Evolutionary conservation across 306 rosid species (phyloP), one percentile per base, ranked within the genome.

Genomic region (Cicer chorassanicum): DNA sequence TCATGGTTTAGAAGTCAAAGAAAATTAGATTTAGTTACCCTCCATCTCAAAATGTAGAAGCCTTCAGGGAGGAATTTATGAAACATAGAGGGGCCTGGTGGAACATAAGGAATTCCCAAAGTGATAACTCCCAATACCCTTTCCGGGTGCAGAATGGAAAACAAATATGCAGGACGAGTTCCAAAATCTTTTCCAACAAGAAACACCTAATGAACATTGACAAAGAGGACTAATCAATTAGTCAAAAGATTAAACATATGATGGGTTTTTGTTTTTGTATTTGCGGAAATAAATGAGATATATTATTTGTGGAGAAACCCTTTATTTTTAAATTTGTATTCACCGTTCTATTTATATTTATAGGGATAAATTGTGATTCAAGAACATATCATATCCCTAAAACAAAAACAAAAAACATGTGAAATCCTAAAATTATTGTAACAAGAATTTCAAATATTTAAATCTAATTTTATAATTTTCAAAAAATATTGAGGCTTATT

Each of bases 131-230:
- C 97, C 45, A 79, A n/a, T 2, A 88, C 88, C 86, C 92, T 88
- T 59, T 86, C 91, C 0, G 96, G 89, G 76, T 93, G 87, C 21
- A 85, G 8, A 74, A 89, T 77, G 34, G 91, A 82, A 67, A 91
- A 86, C 0, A 73, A 5, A 72, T 80, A 78, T 9, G 91, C 98
- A 10, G 87, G 86, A 68, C 70, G 34, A 36, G 72, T 74, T 74
- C 97, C 98, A 71, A 86, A 93, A 79, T 91, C 98, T 85, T 93
- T 93, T 51, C 82, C 98, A 9, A 91, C 73, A 2, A 93, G 74
- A 65, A 89, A 89, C 42, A 85, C 90, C 93, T 89, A 46, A 4
- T 39, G 48, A 6, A 1, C 70, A 46, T 16, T n/a, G 5, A 7
- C 44, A 48, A 51, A 11, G 11, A 8, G 43, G 21, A 61, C 61